Evolutionary conservation across 2,329 filamentous ascomycete genomes (phyloP), one percentile per base, ranked within the genome.

Genomic region (Fusarium verrucosum): DNA sequence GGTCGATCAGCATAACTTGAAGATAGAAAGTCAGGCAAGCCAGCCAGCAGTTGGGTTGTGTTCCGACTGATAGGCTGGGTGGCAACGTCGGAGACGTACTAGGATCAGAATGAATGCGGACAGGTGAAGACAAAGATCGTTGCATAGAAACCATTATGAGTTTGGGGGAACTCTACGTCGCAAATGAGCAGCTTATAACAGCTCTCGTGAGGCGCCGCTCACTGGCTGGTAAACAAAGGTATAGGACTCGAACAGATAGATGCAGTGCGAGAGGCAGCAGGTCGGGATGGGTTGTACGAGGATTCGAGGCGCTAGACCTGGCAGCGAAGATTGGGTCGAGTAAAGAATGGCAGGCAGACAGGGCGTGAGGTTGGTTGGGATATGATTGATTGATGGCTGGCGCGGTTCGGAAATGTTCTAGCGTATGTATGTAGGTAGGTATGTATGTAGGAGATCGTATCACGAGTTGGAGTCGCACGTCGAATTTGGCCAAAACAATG

Each of bases 131-230:
- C 64, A 84, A 79, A 65, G 85, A 87, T 71, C 83, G 83, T 78
- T 87, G 83, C 84, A 87, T 86, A 77, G 84, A 83, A 75, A 85
- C 83, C 83, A 87, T 86, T 77, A 75, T 83, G 81, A 77, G 76
- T 76, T 78, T 80, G 82, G 72, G n/a, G 65, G 68, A 52, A 45
- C 66, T 64, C 67, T 57, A 55, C 56, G 66, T 62, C 61, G 70
- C 72, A 68, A 64, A 72, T 73, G 74, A 70, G 70, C 72, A 78
- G 79, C 76, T n/a, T 74, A 58, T 58, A 64, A 68, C 57, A 71
- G 73, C 72, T 72, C 70, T 68, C 68, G 52, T 33, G 61, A 70
- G 68, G 66, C 61, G 68, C 69, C 59, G 60, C 66, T 62, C 58
- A 69, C 61, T 60, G 67, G 60, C 55, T 61, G 61, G 58, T 57